A percentile compares a stretch with the other conserved stretches of the same genome.
These are phyloP conservation scores for Pythium aphanidermatum DNA, from an alignment of 352 stramenopile species.

Conservation along the genomic window DNA sequence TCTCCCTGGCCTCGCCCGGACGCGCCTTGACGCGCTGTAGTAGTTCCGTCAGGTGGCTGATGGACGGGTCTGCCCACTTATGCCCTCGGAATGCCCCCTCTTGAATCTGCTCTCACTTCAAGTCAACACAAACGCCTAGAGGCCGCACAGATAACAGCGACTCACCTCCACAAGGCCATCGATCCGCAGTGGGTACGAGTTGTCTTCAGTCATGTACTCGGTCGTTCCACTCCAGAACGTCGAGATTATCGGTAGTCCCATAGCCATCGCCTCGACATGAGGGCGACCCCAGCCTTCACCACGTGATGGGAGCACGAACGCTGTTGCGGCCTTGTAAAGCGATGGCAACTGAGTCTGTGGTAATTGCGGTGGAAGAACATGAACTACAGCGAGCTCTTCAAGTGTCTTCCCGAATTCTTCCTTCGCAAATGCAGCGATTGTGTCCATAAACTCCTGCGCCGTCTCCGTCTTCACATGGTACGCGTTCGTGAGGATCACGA, in stretches of 20 bases:
- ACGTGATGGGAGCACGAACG: constrained; percentile 87
- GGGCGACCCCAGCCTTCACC: constrained; percentile 93
- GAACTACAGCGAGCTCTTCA: constrained; percentile 42
- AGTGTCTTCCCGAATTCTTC: constrained; percentile 39
- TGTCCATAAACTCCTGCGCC: constrained; percentile 36
- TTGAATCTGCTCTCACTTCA: constrained; percentile 51
- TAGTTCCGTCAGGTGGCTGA: constrained; percentile 61
- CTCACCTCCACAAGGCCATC: constrained; percentile 71
- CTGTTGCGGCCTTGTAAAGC: constrained; percentile 72
- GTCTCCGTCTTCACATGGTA: constrained; percentile 67
- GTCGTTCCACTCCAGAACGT: constrained; percentile 91
- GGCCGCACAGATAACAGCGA: too few species aligned
- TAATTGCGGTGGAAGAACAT: constrained; percentile 58
- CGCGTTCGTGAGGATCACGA: constrained; percentile 84
- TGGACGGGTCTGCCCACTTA: constrained; percentile 83
- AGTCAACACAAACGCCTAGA: too few species aligned
- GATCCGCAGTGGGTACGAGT: constrained; percentile 79
- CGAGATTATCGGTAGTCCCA: constrained; percentile 85
- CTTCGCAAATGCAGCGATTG: constrained; percentile 51
- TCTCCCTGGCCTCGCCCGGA: constrained; percentile 57
- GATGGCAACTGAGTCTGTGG: constrained; percentile 46
- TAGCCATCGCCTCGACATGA: constrained; percentile 92
- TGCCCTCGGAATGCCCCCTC: constrained; percentile 75
- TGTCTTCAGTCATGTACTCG: constrained; percentile 84
- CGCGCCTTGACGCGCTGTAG: constrained; percentile 49